Evolutionary conservation across 2,329 filamentous ascomycete genomes (phyloP).

Genomic region (Colletotrichum abscissum): DNA sequence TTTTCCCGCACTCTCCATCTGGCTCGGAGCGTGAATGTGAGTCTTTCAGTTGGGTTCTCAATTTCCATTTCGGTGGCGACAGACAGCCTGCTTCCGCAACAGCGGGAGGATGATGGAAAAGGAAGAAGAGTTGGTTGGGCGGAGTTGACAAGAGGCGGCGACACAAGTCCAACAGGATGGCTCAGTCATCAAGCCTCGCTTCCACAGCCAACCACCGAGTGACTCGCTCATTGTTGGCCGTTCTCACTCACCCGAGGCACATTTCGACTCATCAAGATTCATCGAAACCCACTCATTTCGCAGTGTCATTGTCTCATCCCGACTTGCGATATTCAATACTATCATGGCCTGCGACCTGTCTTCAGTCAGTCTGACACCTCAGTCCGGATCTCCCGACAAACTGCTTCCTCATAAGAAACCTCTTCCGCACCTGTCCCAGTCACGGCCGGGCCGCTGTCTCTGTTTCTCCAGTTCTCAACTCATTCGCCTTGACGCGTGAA

Average conservation of each 20-base stretch:
- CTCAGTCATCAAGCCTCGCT: constrained; percentile 18
- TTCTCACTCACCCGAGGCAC: background rate
- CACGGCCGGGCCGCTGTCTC: constrained; percentile 25
- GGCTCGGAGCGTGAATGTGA: background rate
- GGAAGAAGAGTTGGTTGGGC: background rate
- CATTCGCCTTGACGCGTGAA: constrained; percentile 20
- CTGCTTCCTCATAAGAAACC: constrained; percentile 1
- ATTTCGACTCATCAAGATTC: constrained; percentile 18
- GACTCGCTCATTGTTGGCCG: background rate
- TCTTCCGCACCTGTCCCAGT: constrained; percentile 4
- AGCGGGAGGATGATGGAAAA: background rate
- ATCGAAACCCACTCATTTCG: background rate
- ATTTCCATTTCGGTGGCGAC: background rate
- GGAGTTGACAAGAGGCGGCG: background rate
- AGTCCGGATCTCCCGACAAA: background rate
- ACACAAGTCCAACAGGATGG: background rate
- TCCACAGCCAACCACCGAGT: constrained; percentile 10
- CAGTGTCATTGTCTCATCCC: background rate
- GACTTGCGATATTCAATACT: background rate
- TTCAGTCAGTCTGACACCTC: background rate
- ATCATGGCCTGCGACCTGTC: background rate
- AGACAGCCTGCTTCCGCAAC: background rate
- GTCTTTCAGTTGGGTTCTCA: background rate
- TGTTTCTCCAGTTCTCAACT: constrained; percentile 4
- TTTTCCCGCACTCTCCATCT: background rate